Base-by-base conservation (phyloP, 2,329 filamentous ascomycete genomes). In the Chrysoporthe deuterocubensis region DNA sequence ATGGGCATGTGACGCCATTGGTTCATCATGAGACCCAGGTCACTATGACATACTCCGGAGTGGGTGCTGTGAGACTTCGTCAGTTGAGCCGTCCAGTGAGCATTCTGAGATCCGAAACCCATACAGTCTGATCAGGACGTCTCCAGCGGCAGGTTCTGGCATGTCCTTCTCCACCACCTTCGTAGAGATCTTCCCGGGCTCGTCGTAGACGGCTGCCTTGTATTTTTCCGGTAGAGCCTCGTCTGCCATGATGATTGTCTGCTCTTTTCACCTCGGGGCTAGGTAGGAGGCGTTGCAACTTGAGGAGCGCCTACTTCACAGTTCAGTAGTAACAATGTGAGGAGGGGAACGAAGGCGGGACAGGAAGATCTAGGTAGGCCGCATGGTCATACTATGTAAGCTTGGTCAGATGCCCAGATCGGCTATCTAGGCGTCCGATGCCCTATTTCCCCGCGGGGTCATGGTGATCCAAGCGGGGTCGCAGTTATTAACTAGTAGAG, bases 1-100 rank as follows among this genome's bases (percentile, higher is more conserved):
- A 65, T 50, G 7, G 71, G 71, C 21, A 72, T 62, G 7, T 65
- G 62, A 7, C 34, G 13, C 70, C 70, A 70, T 9, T 16, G 9
- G 26, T 71, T 70, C 48, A 52, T 65, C 68, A 72, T 70, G 42
- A 72, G 59, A 2, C 63, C 71, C 21, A 69, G 62, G 42, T 73
- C 71, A 50, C 64, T 69, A 34, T 65, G 62, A 59, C 71, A 73
- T 14, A 73, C 71, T 21, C 71, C 71, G 2, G 71, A 71, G 64
- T 73, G 71, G 18, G 71, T 72, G 18, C 71, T 66, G 21, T 9
- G 14, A n/a, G 63, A 44, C 9, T 6, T 34, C 11, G 18, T 59
- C 34, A 37, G 18, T 40, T n/a, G 18, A 42, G 14, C 56, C 14
- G 18, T 52, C n/a, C 21, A 26, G n/a, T 21, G 46, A 9, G n/a